phyloP scores from a whole-genome alignment of 768 basidiomycete genomes.

The Kwoniella dejecticola region DNA sequence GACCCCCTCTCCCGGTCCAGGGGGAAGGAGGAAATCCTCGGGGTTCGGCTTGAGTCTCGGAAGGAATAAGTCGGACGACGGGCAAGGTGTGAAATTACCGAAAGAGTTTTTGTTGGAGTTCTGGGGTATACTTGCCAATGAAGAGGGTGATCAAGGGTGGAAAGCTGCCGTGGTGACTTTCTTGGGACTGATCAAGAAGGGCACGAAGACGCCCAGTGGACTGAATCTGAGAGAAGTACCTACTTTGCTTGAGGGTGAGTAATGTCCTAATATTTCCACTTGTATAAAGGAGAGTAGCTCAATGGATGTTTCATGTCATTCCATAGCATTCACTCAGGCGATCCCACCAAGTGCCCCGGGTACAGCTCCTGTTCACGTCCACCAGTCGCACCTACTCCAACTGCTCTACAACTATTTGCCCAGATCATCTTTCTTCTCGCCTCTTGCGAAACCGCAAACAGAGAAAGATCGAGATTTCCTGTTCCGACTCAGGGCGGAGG shows the following conservation, averaged over 20 bases:
- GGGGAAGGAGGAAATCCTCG: constrained; percentile 23
- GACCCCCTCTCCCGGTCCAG: constrained; percentile 19
- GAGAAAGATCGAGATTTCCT: constrained; percentile 47
- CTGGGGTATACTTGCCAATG: constrained; percentile 45
- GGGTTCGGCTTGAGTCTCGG: constrained; percentile 26
- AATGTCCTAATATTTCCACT: background rate
- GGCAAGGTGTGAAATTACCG: constrained; percentile 39
- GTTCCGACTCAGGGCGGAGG: constrained; percentile 42
- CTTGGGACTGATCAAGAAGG: constrained; percentile 44
- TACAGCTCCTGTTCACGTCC: constrained; percentile 25
- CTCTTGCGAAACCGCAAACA: constrained; percentile 31
- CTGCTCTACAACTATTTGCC: constrained; percentile 38
- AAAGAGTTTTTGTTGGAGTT: constrained; percentile 53
- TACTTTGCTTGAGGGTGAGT: constrained; percentile 47
- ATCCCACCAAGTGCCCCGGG: constrained; percentile 24
- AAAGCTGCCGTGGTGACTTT: constrained; percentile 26
- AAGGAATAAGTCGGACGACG: constrained; percentile 27
- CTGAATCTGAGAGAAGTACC: constrained; percentile 51
- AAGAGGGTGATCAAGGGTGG: constrained; percentile 50
- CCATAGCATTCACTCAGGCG: constrained; percentile 33
- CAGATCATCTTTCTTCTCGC: constrained; percentile 36
- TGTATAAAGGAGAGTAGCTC: background rate
- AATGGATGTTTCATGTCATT: background rate
- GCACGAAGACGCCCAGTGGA: constrained; percentile 49
- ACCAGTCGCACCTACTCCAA: constrained; percentile 44